A percentile compares a stretch with the other conserved stretches of the same genome.
Conservation (phyloP, 257 asterid genomes). For the Petunia axillaris region DNA sequence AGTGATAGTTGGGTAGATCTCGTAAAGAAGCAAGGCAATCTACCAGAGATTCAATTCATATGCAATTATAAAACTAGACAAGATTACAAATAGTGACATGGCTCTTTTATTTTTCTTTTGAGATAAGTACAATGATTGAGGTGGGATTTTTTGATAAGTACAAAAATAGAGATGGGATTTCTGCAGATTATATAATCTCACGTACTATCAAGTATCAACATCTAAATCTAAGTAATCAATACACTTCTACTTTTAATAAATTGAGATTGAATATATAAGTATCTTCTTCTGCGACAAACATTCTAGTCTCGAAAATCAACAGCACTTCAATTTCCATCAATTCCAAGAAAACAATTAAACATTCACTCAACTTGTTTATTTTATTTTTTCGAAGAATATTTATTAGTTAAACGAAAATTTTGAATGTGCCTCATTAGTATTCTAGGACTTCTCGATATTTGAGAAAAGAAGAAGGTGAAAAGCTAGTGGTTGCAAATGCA, state of each 20-base stretch:
- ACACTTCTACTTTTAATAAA: not conserved
- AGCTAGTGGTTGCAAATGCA: not conserved
- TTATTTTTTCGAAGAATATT: not conserved
- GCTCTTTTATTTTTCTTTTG: too few species aligned
- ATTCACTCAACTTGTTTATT: not conserved
- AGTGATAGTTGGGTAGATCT: not conserved
- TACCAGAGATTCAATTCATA: constrained; percentile 19
- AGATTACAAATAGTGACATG: not conserved
- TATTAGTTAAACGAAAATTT: not conserved
- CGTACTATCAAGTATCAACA: not conserved
- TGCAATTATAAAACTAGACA: not conserved
- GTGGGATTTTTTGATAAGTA: not conserved
- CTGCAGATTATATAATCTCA: not conserved
- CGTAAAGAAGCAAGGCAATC: not conserved
- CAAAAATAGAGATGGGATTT: not conserved
- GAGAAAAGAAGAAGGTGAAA: not conserved
- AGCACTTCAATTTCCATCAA: not conserved
- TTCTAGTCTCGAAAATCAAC: not conserved
- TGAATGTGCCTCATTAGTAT: too few species aligned
- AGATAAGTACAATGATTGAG: not conserved
- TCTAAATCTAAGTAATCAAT: not conserved
- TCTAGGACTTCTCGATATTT: too few species aligned
- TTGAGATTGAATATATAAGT: not conserved
- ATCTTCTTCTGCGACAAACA: not conserved
- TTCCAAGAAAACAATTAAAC: not conserved